phyloP scores from a whole-genome alignment of 441 rosid species.

The Eutrema salsugineum region DNA sequence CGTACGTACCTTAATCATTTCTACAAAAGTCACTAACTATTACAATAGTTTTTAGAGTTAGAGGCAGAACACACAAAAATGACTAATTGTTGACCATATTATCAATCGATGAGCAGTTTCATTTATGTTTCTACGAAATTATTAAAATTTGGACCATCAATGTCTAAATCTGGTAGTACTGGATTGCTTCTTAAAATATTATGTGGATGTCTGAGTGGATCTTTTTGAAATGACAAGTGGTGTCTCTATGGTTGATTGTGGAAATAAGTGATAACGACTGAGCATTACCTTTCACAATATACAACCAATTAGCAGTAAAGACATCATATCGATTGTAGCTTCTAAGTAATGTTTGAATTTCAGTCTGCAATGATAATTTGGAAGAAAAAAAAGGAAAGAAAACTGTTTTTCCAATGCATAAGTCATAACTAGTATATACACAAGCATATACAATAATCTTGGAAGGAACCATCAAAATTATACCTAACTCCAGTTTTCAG shows the following conservation, averaged over 20 bases:
- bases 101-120: neutral
- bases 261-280: slow-evolving; percentile 23
- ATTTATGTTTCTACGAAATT: slow-evolving; percentile 15
- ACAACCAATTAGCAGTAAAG: neutral
- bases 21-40: neutral
- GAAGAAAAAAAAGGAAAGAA: neutral
- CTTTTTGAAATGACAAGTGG: neutral
- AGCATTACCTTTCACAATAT: neutral
- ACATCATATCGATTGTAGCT: slow-evolving; percentile 2
- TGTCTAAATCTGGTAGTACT: slow-evolving; percentile 19
- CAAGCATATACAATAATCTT: neutral
- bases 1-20: neutral
- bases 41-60: neutral
- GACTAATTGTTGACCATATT: slow-evolving; percentile 1
- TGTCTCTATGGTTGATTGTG: slow-evolving; percentile 16
- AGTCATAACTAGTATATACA: slow-evolving; percentile 10
- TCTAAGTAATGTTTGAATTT: neutral
- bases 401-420: neutral
- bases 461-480: neutral
- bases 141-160: slow-evolving; percentile 27
- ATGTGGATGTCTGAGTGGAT: neutral
- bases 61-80: neutral
- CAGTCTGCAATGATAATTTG: slow-evolving; percentile 2
- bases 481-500: neutral
- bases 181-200: neutral